Evolutionary conservation across 345 rosid species (phyloP), one percentile per base, ranked within the genome.

Genomic region (Lenwebbia sp.): DNA sequence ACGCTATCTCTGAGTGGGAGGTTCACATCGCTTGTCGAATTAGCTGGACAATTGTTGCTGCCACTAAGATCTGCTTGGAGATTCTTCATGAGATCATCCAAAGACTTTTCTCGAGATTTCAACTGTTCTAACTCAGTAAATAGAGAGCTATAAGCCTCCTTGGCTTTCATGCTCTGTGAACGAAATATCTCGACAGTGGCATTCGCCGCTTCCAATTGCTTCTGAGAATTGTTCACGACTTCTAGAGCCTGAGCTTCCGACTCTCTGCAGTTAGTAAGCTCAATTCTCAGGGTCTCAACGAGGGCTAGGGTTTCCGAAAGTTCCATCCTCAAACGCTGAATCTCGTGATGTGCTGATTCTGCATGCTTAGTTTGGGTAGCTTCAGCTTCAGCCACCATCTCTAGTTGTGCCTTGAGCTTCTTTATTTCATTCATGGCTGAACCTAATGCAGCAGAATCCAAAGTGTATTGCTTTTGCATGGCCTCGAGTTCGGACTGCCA

Each of bases 401-500:
- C 94, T 74, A 97, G 88, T 92, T 96, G 99, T 28, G 88, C 90
- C 90, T 94, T 97, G 86, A 97, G 95, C 94, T 92, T 95, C 90
- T 95, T 98, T 44, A 94, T 94, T 89, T 97, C 99, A 88, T 92
- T 97, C 94, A 95, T 91, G 54, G 98, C 92, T 41, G 99, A 94
- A 86, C 92, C 90, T 62, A 96, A 85, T 85, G 96, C 96, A 50
- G 98, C 90, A 4, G 98, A 93, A 89, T 97, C 98, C 92, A 97
- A 90, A 3, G 93, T 88, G 62, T 96, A 94, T 82, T 95, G 99
- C 88, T 93, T 95, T 90, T 94, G 98, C 87, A 96, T 89, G 54
- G 99, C 99, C 91, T 96, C 99, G 22, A 97, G 95, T 88, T 97
- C 99, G 74, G 99, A 96, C 82, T 97, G 92, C 99, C 99, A 97